A percentile compares a stretch with the other conserved stretches of the same genome.
phyloP scores from a whole-genome alignment of 139 green algal species.

The Eudorina sp. region DNA sequence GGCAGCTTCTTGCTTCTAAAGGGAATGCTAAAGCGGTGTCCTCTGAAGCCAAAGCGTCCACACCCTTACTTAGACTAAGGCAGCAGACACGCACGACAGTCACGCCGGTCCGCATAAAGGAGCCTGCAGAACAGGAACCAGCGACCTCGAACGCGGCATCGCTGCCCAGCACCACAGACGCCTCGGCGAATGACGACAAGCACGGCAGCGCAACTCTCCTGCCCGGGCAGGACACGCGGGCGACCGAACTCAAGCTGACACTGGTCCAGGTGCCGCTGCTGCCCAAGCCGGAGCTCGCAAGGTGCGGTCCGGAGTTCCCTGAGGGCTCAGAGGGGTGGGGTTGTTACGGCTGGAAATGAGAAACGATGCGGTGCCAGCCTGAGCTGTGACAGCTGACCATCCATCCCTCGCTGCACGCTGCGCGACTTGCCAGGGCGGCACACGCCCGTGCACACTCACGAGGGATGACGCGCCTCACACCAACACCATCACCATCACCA shows the following conservation, averaged over 20 bases:
- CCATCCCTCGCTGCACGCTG: too few relatives aligned
- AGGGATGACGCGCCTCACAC: too few relatives aligned
- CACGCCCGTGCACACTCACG: too few relatives aligned
- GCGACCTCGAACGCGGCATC: neutral
- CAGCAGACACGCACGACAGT: neutral
- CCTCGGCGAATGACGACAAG: neutral
- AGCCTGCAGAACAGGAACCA: neutral
- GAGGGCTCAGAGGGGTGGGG: too few relatives aligned
- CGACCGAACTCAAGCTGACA: neutral
- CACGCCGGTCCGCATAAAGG: neutral
- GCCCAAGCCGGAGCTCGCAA: neutral
- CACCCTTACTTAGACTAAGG: neutral
- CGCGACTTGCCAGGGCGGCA: too few relatives aligned
- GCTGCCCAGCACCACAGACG: neutral
- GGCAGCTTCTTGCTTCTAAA: neutral
- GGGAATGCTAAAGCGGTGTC: neutral
- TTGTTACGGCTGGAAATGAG: too few relatives aligned
- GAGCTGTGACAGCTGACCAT: too few relatives aligned
- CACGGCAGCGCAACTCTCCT: neutral
- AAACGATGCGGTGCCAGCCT: too few relatives aligned
- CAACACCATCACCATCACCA: too few relatives aligned
- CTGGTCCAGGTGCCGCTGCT: constrained; percentile 11
- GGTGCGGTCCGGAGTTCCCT: too few relatives aligned
- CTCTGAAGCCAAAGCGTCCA: neutral
- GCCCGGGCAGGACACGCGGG: neutral